phyloP scores from a whole-genome alignment of 164 flowering plant species.

The Dillenia turbinata region DNA sequence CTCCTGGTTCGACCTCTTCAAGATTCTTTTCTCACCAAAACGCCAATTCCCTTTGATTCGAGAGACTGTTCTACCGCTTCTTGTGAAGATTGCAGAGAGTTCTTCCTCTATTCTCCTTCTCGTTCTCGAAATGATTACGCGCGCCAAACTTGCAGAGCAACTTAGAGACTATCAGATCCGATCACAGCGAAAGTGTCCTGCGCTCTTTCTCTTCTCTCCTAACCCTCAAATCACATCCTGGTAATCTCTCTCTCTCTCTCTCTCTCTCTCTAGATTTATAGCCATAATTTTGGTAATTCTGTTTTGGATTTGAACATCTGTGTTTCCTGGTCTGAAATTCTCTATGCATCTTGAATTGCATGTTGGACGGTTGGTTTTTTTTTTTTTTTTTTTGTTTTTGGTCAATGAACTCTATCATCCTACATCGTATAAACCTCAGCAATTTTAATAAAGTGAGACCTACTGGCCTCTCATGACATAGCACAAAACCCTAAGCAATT shows the following conservation, averaged over 20 bases:
- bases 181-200: slow-evolving; percentile 40
- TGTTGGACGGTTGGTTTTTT: background rate
- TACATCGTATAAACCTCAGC: background rate
- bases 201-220: slow-evolving; percentile 31
- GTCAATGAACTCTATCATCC: background rate
- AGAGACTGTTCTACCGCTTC: no score
- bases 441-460: no score
- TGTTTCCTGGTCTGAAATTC: background rate
- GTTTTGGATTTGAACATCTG: background rate
- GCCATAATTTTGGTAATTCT: no score
- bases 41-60: no score
- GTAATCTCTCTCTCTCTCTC: slow-evolving; percentile 13
- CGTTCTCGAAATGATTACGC: slow-evolving; percentile 41
- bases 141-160: slow-evolving; percentile 58
- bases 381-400: background rate
- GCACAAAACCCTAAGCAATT: no score
- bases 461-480: no score
- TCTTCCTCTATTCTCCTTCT: no score
- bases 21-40: no score
- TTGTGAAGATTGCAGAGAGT: no score
- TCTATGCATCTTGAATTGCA: background rate
- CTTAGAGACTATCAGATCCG: slow-evolving; percentile 58
- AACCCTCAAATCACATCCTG: slow-evolving; percentile 30
- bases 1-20: no score
- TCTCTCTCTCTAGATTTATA: no score